Evolutionary conservation across 352 stramenopile species (phyloP).

Genomic region (Lagenidium sp.): DNA sequence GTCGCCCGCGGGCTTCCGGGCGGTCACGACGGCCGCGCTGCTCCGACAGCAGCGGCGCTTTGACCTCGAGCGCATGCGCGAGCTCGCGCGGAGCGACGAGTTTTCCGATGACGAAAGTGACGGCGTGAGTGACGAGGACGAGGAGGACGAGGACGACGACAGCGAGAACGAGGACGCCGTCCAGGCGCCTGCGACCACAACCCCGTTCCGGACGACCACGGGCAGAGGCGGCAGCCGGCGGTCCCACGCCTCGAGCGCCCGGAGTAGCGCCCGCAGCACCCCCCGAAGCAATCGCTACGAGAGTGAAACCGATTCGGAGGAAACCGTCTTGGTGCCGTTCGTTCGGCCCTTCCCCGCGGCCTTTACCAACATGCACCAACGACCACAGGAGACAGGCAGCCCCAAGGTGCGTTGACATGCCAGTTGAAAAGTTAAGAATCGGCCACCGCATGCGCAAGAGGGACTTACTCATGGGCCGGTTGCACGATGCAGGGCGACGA

Average conservation of each 20-base stretch:
- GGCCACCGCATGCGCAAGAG: not conserved
- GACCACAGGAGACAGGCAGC: conserved; percentile 23
- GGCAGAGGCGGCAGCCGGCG: not conserved
- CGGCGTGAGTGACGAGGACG: conserved; percentile 48
- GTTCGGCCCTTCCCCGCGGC: conserved; percentile 23
- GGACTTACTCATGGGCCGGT: not conserved
- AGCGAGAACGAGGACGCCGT: conserved; percentile 15
- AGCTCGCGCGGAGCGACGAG: conserved; percentile 67
- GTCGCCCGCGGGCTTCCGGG: conserved; percentile 50
- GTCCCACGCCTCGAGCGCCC: not conserved
- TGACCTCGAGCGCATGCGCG: conserved; percentile 54
- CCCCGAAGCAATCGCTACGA: conserved; percentile 3
- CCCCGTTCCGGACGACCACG: too few relatives aligned
- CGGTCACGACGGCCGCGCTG: conserved; percentile 27
- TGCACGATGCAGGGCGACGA: conserved; percentile 32
- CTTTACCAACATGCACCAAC: conserved; percentile 15
- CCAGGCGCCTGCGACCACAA: not conserved
- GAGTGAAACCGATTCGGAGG: conserved; percentile 19
- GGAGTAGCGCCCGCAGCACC: not conserved
- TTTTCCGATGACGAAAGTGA: conserved; percentile 81
- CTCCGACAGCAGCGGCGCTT: conserved; percentile 34
- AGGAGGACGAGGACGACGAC: conserved; percentile 12
- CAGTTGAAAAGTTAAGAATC: too few relatives aligned
- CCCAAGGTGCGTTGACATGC: conserved; percentile 25
- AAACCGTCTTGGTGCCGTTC: conserved; percentile 50